phyloP scores from a whole-genome alignment of 768 basidiomycete genomes.

The Chalciporus chontae region DNA sequence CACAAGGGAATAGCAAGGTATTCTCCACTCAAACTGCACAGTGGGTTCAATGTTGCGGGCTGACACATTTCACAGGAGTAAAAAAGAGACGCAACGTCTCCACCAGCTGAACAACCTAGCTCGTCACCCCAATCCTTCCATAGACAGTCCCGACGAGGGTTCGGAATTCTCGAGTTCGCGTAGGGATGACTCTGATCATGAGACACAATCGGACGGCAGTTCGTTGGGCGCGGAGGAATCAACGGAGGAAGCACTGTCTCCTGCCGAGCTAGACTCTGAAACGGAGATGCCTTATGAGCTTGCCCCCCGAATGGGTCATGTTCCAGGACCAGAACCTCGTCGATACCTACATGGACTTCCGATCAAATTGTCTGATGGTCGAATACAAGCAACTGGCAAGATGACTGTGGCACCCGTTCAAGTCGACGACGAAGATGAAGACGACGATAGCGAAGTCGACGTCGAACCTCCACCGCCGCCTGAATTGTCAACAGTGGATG shows the following conservation, averaged over 20 bases:
- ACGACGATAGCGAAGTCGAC: slow-evolving; percentile 34
- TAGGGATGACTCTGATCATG: slow-evolving; percentile 46
- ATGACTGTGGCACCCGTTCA: slow-evolving; percentile 19
- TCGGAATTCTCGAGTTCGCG: too few relatives aligned
- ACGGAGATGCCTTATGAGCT: slow-evolving; percentile 75
- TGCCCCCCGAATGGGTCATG: slow-evolving; percentile 48
- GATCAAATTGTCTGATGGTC: slow-evolving; percentile 83
- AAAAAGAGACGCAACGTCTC: slow-evolving; percentile 74
- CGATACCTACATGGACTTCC: slow-evolving; percentile 64
- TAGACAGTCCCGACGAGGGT: slow-evolving; percentile 67
- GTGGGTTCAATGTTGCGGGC: neutral
- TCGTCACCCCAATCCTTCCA: slow-evolving; percentile 46
- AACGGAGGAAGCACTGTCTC: slow-evolving; percentile 4
- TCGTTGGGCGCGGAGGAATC: slow-evolving; percentile 10
- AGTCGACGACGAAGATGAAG: slow-evolving; percentile 24
- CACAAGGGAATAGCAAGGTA: slow-evolving; percentile 78
- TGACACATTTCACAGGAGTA: slow-evolving; percentile 54
- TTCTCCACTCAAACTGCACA: slow-evolving; percentile 3
- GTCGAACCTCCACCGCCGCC: slow-evolving; percentile 29
- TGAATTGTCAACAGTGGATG: slow-evolving; percentile 45
- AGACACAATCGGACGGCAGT: slow-evolving; percentile 13
- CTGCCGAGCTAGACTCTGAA: slow-evolving; percentile 41
- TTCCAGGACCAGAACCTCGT: slow-evolving; percentile 44
- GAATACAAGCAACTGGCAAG: slow-evolving; percentile 57
- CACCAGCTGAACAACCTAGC: slow-evolving; percentile 63